These are phyloP conservation scores for Arctium lappa DNA, from an alignment of 129 eudicot genomes.

Conservation along the genomic window DNA sequence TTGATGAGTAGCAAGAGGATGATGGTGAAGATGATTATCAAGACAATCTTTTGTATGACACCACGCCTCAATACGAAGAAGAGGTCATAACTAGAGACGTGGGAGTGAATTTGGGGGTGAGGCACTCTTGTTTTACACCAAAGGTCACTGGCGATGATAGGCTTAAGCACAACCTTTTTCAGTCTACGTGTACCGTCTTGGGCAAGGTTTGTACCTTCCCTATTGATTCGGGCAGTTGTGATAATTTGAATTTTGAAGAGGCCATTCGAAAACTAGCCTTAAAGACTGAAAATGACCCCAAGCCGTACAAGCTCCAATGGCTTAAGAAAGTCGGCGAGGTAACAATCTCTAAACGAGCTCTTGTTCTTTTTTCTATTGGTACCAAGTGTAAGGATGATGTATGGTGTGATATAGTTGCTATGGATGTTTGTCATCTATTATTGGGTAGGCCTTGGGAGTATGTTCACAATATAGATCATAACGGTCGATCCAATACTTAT, in stretches of 20 bases:
- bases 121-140: constrained; percentile 2
- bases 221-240: neutral
- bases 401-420: no score
- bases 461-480: no score
- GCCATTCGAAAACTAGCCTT: neutral
- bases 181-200: neutral
- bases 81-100: neutral
- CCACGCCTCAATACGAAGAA: neutral
- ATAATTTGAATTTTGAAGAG: neutral
- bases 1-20: no score
- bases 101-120: neutral
- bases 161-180: neutral
- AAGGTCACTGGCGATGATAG: neutral
- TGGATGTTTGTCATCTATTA: no score
- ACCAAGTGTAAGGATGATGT: no score
- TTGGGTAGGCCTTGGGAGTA: no score
- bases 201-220: constrained; percentile 1
- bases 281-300: neutral
- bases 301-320: no score
- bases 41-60: neutral
- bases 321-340: no score
- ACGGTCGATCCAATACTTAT: no score
- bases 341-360: no score
- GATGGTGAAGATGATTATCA: no score
- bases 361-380: no score